A percentile compares a stretch with the other conserved stretches of the same genome.
Evolutionary conservation across 306 rosid genomes (phyloP).

Genomic region (Dalbergia cultrata): DNA sequence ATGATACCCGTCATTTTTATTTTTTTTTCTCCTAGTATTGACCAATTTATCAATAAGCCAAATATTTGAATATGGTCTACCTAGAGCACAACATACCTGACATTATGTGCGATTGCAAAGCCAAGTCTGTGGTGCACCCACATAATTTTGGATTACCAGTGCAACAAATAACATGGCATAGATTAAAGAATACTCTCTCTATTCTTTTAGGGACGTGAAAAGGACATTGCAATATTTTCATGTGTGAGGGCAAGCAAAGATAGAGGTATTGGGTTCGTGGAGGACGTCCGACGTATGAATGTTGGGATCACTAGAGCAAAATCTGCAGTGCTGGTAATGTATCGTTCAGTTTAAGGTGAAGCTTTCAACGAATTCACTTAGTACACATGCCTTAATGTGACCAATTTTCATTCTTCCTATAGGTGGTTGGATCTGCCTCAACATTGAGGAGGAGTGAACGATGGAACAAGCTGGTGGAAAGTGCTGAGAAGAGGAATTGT

Average conservation of each 20-base stretch:
- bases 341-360: slow-evolving; percentile 33
- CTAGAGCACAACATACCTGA: slow-evolving; percentile 11
- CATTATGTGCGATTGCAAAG: slow-evolving; percentile 20
- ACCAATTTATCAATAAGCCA: slow-evolving; percentile 10
- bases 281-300: slow-evolving; percentile 85
- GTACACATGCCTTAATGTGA: slow-evolving; percentile 3
- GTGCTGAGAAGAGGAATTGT: slow-evolving; percentile 73
- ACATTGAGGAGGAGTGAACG: slow-evolving; percentile 71
- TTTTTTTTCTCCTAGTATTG: slow-evolving; percentile 4
- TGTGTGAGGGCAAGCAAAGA: slow-evolving; percentile 89
- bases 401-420: slow-evolving; percentile 32
- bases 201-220: slow-evolving; percentile 85
- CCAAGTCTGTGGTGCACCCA: not conserved
- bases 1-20: slow-evolving; percentile 38
- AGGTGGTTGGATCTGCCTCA: slow-evolving; percentile 97
- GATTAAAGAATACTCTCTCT: slow-evolving; percentile 19
- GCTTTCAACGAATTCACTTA: slow-evolving; percentile 37
- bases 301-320: slow-evolving; percentile 98
- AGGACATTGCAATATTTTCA: slow-evolving; percentile 88
- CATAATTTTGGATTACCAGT: not conserved
- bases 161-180: not conserved
- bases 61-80: slow-evolving; percentile 26
- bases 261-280: slow-evolving; percentile 78
- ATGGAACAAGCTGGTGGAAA: slow-evolving; percentile 88
- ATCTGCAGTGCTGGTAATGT: slow-evolving; percentile 82